Evolutionary conservation across 164 flowering plant genomes (phyloP).

Genomic region (Amborella trichopoda): DNA sequence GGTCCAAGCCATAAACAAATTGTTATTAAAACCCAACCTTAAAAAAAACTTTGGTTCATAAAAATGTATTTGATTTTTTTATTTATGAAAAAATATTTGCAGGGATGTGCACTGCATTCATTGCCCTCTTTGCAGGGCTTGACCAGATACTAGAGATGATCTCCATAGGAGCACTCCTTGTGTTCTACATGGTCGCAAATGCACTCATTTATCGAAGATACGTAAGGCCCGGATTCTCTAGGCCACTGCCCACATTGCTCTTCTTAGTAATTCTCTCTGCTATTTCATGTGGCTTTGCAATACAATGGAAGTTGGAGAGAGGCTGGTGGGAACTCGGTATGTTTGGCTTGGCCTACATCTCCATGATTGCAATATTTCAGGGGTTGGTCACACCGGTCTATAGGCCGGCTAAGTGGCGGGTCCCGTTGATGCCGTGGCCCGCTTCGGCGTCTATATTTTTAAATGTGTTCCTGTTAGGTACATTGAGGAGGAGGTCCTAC

Average conservation of each 20-base stretch:
- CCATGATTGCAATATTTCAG: conserved; percentile 33
- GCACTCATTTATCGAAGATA: conserved; percentile 59
- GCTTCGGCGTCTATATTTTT: conserved; percentile 60
- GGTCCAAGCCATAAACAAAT: no score
- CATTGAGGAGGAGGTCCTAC: conserved; percentile 34
- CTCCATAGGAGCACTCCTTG: conserved; percentile 64
- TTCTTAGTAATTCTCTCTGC: conserved; percentile 56
- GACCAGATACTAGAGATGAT: conserved; percentile 48
- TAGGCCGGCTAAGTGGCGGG: conserved; percentile 33
- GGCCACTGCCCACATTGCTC: conserved; percentile 29
- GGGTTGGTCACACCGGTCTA: conserved; percentile 17
- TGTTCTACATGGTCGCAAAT: conserved; percentile 80
- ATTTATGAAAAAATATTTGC: no score
- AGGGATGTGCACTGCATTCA: conserved; percentile 75
- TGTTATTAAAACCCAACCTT: no score
- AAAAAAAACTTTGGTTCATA: no score
- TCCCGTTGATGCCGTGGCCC: conserved; percentile 90
- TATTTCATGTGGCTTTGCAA: conserved; percentile 42
- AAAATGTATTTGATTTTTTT: no score
- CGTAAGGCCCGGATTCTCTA: conserved; percentile 21
- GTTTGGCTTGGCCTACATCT: conserved; percentile 27
- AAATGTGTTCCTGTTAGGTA: conserved; percentile 58
- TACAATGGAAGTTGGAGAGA: conserved; percentile 45
- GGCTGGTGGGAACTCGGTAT: conserved; percentile 33
- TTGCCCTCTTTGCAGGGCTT: conserved; percentile 76